Evolutionary conservation across 2,329 filamentous ascomycete species (phyloP).

Genomic region (Aureobasidium zeae): DNA sequence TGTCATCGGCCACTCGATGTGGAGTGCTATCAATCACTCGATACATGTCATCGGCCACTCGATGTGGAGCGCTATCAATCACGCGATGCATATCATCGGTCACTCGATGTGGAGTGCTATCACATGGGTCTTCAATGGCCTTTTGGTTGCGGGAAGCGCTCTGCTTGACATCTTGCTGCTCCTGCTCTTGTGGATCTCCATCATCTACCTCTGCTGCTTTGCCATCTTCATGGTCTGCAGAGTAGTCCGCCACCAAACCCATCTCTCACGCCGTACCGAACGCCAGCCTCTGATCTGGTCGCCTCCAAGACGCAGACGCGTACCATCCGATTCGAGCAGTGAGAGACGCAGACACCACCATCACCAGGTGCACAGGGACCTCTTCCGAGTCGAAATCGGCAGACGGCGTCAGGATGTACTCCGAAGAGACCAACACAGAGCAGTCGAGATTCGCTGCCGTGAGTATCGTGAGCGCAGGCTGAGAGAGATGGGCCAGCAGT

Average conservation of each 20-base stretch:
- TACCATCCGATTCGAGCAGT: neutral
- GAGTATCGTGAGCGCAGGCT: slow-evolving; percentile 5
- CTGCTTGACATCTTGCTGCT: neutral
- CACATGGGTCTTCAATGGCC: neutral
- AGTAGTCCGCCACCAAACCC: neutral
- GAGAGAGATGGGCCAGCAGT: neutral
- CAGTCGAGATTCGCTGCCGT: neutral
- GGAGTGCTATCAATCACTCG: too few relatives aligned
- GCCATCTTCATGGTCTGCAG: slow-evolving; percentile 2
- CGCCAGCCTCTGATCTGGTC: neutral
- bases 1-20: too few relatives aligned
- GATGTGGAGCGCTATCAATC: too few relatives aligned
- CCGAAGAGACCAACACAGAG: slow-evolving; percentile 7
- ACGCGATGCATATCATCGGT: neutral
- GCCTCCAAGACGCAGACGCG: slow-evolving; percentile 1
- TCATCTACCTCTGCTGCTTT: slow-evolving; percentile 7
- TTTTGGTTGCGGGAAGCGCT: neutral
- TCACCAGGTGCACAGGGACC: slow-evolving; percentile 2
- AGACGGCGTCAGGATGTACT: slow-evolving; percentile 5
- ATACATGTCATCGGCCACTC: too few relatives aligned
- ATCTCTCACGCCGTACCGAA: neutral
- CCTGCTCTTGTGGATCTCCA: slow-evolving; percentile 5
- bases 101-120: neutral
- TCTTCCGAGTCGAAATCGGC: slow-evolving; percentile 3
- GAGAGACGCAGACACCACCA: slow-evolving; percentile 1